Percentiles rank a stretch among this genome's conserved stretches.
Conservation (phyloP, 768 basidiomycete genomes). For the Mycena rebaudengoi region DNA sequence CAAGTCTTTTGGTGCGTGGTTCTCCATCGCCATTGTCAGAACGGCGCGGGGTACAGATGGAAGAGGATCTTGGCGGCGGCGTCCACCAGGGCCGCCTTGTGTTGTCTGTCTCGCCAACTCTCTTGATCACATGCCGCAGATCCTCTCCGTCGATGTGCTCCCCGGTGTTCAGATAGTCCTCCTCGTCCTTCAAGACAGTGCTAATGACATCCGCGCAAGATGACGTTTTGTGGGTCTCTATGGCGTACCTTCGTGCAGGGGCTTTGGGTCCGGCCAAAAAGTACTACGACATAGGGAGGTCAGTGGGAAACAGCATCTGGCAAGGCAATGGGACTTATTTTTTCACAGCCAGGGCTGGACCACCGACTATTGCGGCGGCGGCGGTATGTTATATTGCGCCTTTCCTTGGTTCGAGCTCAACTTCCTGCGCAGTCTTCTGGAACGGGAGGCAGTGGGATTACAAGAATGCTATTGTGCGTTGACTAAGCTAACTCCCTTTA, state of each 20-base stretch:
- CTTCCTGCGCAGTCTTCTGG: constrained; percentile 24
- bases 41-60: no score
- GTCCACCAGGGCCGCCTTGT: no score
- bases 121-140: no score
- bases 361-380: constrained; percentile 23
- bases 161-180: no score
- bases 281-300: constrained; percentile 26
- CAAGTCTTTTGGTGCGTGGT: no score
- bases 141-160: no score
- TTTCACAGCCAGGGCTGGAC: constrained; percentile 2
- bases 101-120: no score
- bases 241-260: constrained; percentile 24
- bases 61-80: no score
- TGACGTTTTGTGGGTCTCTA: constrained; percentile 27
- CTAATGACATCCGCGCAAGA: no score
- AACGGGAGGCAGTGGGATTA: constrained; percentile 24
- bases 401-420: background rate
- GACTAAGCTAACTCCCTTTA: background rate
- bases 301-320: no score
- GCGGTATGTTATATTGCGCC: constrained; percentile 8
- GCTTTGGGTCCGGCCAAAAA: constrained; percentile 20
- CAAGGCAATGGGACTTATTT: background rate
- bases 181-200: no score
- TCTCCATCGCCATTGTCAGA: no score
- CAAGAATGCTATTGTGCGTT: constrained; percentile 27